Evolutionary conservation across 345 rosid species (phyloP), one percentile per base, ranked within the genome.

Genomic region (Citrus glauca): DNA sequence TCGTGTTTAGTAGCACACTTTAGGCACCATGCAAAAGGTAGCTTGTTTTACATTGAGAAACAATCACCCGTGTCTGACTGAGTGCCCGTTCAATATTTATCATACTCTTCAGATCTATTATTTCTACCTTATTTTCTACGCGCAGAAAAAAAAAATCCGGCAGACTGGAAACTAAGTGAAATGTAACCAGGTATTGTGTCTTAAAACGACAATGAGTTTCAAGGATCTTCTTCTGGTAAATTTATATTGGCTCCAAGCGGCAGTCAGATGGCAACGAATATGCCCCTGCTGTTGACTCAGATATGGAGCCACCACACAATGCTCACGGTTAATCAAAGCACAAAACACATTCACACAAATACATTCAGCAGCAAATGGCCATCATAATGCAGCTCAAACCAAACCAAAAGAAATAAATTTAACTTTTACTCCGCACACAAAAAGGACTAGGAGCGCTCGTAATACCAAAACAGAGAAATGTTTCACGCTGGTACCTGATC

Each of bases 201-300:
- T 22, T 68, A 82, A 81, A 84, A 79, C 80, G 76, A 78, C 35
- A 0, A 66, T 69, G 78, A 76, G 73, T 78, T 79, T 73, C 82
- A 69, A 68, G 84, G 84, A 78, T 81, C 78, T 72, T 79, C 82
- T 24, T 38, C 78, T 38, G 66, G 74, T 48, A n/a, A 27, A 14
- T 76, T 38, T 53, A 53, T 84, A 24, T 84, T 2, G 87, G 87
- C 86, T 84, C 87, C 82, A 77, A 68, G 86, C 89, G 86, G 89
- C 87, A 84, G 87, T 28, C 86, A 19, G 79, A 35, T 67, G 64
- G 77, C 87, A 86, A 84, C 78, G 20, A 66, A 60, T 19, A 24
- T 81, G 81, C 80, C 60, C 81, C 84, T 77, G 78, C 89, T 86
- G 89, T 59, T 76, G 86, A 84, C 89, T 86, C 89, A 4, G 57